Evolutionary conservation across 257 asterid species (phyloP).

Genomic region (Solanum pennellii): DNA sequence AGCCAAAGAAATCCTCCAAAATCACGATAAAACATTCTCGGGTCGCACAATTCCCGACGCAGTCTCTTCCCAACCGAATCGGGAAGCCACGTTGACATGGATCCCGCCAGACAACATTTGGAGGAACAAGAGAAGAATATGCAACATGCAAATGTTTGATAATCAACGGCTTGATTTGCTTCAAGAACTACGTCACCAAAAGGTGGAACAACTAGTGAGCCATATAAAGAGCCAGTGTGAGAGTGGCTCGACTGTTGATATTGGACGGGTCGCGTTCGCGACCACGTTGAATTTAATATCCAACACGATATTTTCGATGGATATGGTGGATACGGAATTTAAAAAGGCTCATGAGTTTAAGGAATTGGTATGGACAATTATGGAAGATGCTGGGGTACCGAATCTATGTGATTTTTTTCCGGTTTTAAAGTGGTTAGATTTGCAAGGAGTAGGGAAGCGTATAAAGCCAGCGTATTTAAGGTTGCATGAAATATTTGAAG

Average conservation of each 20-base stretch:
- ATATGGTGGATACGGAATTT: not conserved
- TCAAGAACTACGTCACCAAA: not conserved
- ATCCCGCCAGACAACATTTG: not conserved
- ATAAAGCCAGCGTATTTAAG: not conserved
- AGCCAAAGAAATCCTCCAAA: slow-evolving; percentile 1
- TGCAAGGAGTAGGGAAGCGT: not conserved
- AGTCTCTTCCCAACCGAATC: not conserved
- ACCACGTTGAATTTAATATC: not conserved
- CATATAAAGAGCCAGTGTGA: not conserved
- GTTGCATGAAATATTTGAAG: not conserved
- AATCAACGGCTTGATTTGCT: not conserved
- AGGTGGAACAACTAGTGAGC: not conserved
- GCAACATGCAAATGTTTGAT: not conserved
- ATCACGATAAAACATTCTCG: not conserved
- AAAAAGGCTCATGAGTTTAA: not conserved
- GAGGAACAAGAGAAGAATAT: not conserved
- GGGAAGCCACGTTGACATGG: not conserved
- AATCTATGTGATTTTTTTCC: not conserved
- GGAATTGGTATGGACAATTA: not conserved
- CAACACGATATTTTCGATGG: not conserved
- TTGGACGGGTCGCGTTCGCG: not conserved
- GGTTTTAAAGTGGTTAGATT: not conserved
- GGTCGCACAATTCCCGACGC: not conserved
- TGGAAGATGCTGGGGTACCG: not conserved
- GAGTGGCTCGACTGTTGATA: not conserved